Evolutionary conservation across 306 rosid species (phyloP).

Genomic region (Astragalus glycyphyllos): DNA sequence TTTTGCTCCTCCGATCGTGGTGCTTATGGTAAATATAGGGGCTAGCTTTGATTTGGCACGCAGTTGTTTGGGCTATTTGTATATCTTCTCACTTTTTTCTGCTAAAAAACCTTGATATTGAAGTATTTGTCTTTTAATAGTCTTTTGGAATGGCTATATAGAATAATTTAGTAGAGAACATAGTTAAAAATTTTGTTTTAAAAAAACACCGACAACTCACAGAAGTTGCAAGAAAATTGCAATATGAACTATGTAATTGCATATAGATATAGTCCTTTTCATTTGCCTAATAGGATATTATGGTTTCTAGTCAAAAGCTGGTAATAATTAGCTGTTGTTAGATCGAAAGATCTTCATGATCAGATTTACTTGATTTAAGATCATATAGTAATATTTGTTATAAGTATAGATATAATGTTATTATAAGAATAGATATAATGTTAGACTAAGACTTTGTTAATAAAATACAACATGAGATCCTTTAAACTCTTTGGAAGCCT

Average conservation of each 20-base stretch:
- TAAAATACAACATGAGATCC: background rate
- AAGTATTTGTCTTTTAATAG: too few species aligned
- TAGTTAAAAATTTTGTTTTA: background rate
- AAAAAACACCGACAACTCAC: background rate
- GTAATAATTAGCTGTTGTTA: slow-evolving; percentile 28
- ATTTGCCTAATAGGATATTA: slow-evolving; percentile 38
- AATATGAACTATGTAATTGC: background rate
- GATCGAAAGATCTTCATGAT: slow-evolving; percentile 34
- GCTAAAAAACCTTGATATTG: too few species aligned
- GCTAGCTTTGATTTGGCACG: too few species aligned
- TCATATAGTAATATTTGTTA: background rate
- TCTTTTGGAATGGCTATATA: background rate
- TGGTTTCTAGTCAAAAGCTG: slow-evolving; percentile 42
- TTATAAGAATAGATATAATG: background rate
- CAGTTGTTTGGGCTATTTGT: too few species aligned
- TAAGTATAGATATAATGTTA: slow-evolving; percentile 3
- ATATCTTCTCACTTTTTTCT: too few species aligned
- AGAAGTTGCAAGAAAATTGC: background rate
- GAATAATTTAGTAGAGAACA: background rate
- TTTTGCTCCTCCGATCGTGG: too few species aligned
- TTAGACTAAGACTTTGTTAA: slow-evolving; percentile 20
- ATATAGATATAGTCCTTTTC: slow-evolving; percentile 31
- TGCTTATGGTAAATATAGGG: too few species aligned
- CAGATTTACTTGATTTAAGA: slow-evolving; percentile 23
- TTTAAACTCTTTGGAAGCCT: slow-evolving; percentile 11